phyloP scores from a whole-genome alignment of 2,329 filamentous ascomycete species.

The Colletotrichum truncatum region DNA sequence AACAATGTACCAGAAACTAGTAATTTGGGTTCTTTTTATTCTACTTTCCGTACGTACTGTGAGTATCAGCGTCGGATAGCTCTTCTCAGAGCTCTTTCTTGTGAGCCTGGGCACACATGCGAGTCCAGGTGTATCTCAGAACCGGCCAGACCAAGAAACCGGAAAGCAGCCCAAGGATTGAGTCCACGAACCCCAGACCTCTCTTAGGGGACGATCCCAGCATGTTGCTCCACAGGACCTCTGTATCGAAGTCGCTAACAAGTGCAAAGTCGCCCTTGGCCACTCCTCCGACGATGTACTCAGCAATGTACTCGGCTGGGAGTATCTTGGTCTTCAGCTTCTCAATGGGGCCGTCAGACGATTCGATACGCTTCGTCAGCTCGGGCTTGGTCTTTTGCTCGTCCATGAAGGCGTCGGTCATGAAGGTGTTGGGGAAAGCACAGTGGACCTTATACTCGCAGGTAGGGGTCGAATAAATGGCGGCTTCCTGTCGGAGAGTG shows the following conservation, averaged over 20 bases:
- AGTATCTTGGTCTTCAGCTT: slow-evolving; percentile 34
- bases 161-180: slow-evolving; percentile 24
- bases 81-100: too few relatives aligned
- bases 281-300: slow-evolving; percentile 33
- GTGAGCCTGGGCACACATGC: slow-evolving; percentile 9
- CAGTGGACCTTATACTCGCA: slow-evolving; percentile 37
- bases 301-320: slow-evolving; percentile 34
- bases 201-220: slow-evolving; percentile 36
- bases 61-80: too few relatives aligned
- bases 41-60: too few relatives aligned
- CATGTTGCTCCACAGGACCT: slow-evolving; percentile 35
- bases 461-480: slow-evolving; percentile 31
- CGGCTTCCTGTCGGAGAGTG: slow-evolving; percentile 37
- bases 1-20: too few relatives aligned
- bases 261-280: slow-evolving; percentile 37
- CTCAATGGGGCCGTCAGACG: slow-evolving; percentile 25
- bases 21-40: too few relatives aligned
- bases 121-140: slow-evolving; percentile 28
- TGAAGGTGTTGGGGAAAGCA: slow-evolving; percentile 37
- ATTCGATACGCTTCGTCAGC: slow-evolving; percentile 39
- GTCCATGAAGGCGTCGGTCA: slow-evolving; percentile 35
- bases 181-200: slow-evolving; percentile 32
- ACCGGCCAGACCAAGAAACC: slow-evolving; percentile 31
- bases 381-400: slow-evolving; percentile 38
- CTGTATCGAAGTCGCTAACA: slow-evolving; percentile 32